Base-by-base conservation (phyloP, 169 alveolate genomes). In the Cryptosporidium sp. region DNA sequence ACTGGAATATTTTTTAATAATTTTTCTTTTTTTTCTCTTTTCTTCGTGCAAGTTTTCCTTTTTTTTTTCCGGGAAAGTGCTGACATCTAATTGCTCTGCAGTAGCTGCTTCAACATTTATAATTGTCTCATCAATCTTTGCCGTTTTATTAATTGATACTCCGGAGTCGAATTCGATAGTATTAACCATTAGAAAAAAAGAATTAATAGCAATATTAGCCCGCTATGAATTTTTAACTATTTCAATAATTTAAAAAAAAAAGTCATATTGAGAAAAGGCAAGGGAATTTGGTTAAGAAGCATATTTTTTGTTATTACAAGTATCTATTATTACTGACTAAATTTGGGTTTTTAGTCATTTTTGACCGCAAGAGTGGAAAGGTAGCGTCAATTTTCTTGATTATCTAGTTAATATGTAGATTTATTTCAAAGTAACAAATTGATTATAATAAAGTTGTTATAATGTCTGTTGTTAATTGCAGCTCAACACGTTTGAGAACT, bases 401-500 rank as follows among this genome's bases (percentile, higher is more conserved):
- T 70, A 3, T 5, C 5, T 29, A n/a, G 7, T 23, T 69, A 51
- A 50, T 71, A 71, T 71, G 52, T 31, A 50, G 70, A 71, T 71
- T 70, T 71, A 18, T 23, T 33, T 37, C 51, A 39, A 21, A 43
- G 65, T 18, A 35, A 62, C 4, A n/a, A 69, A 35, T 29, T 7
- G 41, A 45, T 10, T 29, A n/a, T 3, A 33, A 70, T 26, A 31
- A 43, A 51, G 26, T 48, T 71, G 14, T 71, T 71, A 43, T 18
- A 1, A 71, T 71, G 85, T 14, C 69, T 14, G 69, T 43, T 18
- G 33, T 80, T 31, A 62, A 31, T 26, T 80, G 75, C 70, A 45
- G 80, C n/a, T 59, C 89, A 16, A 62, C 89, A 33, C 31, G 51
- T 10, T n/a, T 80, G 16, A 80, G 43, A 31, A 41, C 65, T 29